These are phyloP conservation scores for Tagetes patula DNA, from an alignment of 129 eudicot species.

Conservation along the genomic window DNA sequence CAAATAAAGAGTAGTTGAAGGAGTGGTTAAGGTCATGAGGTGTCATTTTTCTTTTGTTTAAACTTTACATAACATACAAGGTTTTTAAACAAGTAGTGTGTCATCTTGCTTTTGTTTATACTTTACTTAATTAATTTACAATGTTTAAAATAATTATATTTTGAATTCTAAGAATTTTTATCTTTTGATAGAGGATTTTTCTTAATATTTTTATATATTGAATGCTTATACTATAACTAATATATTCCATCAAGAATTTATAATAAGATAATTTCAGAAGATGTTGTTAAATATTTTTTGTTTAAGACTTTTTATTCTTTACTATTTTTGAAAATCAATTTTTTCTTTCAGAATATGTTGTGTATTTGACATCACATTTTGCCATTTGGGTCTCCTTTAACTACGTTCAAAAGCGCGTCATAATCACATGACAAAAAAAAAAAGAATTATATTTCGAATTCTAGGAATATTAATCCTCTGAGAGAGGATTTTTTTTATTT, in stretches of 20 bases:
- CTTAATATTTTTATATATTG: background rate
- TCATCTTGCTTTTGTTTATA: no score
- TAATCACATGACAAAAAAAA: background rate
- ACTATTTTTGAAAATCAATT: no score
- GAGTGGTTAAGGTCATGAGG: constrained; percentile 9
- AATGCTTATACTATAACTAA: background rate
- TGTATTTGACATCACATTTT: background rate
- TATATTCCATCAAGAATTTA: background rate
- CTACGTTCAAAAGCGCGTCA: constrained; percentile 1
- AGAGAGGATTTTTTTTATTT: background rate
- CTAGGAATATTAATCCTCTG: background rate
- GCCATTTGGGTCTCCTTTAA: background rate
- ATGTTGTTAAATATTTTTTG: no score
- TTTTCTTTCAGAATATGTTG: no score
- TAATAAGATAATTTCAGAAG: background rate
- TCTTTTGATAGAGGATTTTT: background rate
- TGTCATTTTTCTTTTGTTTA: constrained; percentile 8
- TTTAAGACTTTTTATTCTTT: no score
- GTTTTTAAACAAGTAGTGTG: no score
- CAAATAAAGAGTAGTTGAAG: constrained; percentile 17
- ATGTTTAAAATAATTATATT: background rate
- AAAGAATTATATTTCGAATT: background rate
- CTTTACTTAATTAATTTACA: no score
- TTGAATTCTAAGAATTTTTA: background rate
- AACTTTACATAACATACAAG: no score